phyloP scores from a whole-genome alignment of 306 rosid genomes.

The Cicer arietinum region DNA sequence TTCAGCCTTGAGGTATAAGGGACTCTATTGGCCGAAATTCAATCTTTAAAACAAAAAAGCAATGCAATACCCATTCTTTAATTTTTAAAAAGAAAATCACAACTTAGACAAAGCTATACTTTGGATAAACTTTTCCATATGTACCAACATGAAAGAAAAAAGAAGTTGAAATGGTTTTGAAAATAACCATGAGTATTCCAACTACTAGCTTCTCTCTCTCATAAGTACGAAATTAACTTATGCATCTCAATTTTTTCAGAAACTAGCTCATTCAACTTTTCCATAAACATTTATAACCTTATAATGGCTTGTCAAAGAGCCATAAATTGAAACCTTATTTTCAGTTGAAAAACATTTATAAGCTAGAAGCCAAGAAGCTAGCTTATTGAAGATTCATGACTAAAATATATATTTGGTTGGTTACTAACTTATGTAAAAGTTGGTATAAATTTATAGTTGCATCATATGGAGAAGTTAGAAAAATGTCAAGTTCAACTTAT shows the following conservation, averaged over 20 bases:
- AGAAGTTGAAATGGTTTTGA: neutral
- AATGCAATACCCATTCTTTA: neutral
- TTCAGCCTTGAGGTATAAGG: slow-evolving; percentile 35
- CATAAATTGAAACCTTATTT: neutral
- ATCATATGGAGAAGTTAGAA: neutral
- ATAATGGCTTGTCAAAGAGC: neutral
- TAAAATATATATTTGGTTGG: slow-evolving; percentile 1
- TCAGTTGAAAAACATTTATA: slow-evolving; percentile 5
- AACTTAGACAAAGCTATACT: slow-evolving; percentile 1
- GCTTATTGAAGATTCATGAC: neutral
- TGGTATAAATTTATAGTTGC: neutral
- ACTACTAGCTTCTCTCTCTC: neutral
- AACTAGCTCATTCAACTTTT: neutral
- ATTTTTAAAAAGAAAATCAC: slow-evolving; percentile 9
- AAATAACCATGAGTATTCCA: slow-evolving; percentile 1
- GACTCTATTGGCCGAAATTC: slow-evolving; percentile 14
- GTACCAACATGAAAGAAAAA: neutral
- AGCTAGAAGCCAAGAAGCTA: slow-evolving; percentile 8
- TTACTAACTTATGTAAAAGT: neutral
- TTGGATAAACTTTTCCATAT: neutral
- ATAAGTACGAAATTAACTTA: neutral
- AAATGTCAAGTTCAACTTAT: neutral
- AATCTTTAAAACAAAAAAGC: slow-evolving; percentile 19
- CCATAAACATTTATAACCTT: neutral
- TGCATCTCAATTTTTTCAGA: neutral